These are phyloP conservation scores for Fraxinus sp. DNA, from an alignment of 305 asterid genomes.

Conservation along the genomic window DNA sequence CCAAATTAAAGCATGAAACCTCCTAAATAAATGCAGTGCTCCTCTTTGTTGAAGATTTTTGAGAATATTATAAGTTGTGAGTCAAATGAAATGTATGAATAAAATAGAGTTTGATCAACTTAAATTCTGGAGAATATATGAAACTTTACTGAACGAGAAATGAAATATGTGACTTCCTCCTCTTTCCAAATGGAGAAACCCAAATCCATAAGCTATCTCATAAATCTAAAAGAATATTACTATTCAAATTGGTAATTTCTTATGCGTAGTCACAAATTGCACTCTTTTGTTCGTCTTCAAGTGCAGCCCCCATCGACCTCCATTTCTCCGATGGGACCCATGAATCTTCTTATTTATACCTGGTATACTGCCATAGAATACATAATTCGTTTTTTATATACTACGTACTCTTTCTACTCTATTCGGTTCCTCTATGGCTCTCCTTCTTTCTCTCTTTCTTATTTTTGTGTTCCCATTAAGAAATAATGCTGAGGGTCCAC, in stretches of 20 bases:
- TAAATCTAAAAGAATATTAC: slow-evolving; percentile 9
- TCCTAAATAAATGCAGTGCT: background rate
- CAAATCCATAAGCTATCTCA: slow-evolving; percentile 24
- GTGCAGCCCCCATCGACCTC: slow-evolving; percentile 38
- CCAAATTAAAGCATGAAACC: background rate
- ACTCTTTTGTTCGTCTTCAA: slow-evolving; percentile 26
- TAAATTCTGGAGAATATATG: no score
- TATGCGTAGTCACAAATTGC: background rate
- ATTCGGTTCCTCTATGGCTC: slow-evolving; percentile 35
- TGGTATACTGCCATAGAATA: background rate
- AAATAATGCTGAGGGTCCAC: slow-evolving; percentile 60
- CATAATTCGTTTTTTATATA: slow-evolving; percentile 13
- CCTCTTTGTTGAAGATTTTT: background rate
- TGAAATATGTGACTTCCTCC: background rate
- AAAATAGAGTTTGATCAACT: no score
- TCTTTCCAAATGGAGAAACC: slow-evolving; percentile 21
- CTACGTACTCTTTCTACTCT: background rate
- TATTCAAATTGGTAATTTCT: slow-evolving; percentile 17
- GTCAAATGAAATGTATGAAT: no score
- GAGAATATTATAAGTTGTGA: no score
- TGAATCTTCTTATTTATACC: slow-evolving; percentile 44
- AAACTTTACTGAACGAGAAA: background rate
- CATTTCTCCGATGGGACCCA: slow-evolving; percentile 36
- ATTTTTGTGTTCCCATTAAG: slow-evolving; percentile 31
- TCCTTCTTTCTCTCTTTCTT: slow-evolving; percentile 33